These are phyloP conservation scores for Daldinia grandis DNA, from an alignment of 495 filamentous ascomycete genomes.

Conservation along the genomic window DNA sequence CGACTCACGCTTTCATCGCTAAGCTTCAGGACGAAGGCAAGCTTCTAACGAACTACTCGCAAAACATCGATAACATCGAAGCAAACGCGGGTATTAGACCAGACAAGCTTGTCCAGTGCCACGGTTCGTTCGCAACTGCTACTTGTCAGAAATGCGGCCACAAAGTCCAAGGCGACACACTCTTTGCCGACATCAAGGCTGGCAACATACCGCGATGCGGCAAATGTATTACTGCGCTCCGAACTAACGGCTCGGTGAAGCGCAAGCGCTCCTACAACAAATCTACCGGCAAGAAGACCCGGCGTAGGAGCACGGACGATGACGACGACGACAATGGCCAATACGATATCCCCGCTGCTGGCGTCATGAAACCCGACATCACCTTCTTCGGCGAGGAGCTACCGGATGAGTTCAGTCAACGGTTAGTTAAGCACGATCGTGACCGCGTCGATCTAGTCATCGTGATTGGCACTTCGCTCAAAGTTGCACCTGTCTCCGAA, in stretches of 20 bases:
- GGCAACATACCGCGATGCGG: conserved; percentile 74
- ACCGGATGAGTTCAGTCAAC: conserved; percentile 82
- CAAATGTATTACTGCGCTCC: conserved; percentile 58
- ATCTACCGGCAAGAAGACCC: conserved; percentile 64
- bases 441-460: conserved; percentile 88
- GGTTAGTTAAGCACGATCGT: conserved; percentile 80
- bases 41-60: conserved; percentile 94
- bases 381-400: conserved; percentile 96
- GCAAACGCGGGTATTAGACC: conserved; percentile 80
- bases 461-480: conserved; percentile 95
- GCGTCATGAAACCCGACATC: conserved; percentile 99
- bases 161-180: conserved; percentile 75
- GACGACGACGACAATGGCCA: conserved; percentile 71
- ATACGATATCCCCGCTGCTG: conserved; percentile 72
- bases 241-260: conserved; percentile 57
- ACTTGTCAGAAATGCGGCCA: conserved; percentile 84
- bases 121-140: conserved; percentile 93
- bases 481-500: conserved; percentile 93
- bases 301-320: conserved; percentile 66
- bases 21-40: conserved; percentile 91
- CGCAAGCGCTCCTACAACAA: conserved; percentile 77
- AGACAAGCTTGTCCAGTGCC: conserved; percentile 93
- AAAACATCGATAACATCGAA: conserved; percentile 99
- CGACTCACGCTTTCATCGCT: conserved; percentile 94
- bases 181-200: conserved; percentile 80